A percentile compares a stretch with the other conserved stretches of the same genome.
phyloP scores from a whole-genome alignment of 2,329 filamentous ascomycete species.

The Epichloe baconii region DNA sequence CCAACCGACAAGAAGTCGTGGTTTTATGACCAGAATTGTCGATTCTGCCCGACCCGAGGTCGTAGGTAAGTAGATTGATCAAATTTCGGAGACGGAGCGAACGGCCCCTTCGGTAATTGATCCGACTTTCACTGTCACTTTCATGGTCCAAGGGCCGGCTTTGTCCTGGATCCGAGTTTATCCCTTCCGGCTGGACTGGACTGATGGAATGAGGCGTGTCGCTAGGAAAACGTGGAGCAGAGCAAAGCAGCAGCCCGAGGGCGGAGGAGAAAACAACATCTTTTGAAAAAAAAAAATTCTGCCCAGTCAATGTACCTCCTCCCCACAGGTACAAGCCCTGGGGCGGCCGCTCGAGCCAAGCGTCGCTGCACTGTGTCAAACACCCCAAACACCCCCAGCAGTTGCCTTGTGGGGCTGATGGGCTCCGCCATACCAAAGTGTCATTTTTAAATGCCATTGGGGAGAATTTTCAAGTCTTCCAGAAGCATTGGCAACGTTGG shows the following conservation, averaged over 20 bases:
- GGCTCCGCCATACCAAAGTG: not conserved
- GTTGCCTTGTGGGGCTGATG: not conserved
- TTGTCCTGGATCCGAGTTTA: no score
- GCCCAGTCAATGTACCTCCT: constrained; percentile 13
- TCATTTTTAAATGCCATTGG: constrained; percentile 11
- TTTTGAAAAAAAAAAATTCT: not conserved
- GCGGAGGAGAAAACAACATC: not conserved
- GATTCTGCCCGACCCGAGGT: no score
- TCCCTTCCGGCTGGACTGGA: not conserved
- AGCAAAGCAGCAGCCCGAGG: not conserved
- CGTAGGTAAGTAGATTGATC: no score
- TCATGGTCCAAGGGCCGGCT: not conserved
- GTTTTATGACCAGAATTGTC: no score
- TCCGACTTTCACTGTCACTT: not conserved
- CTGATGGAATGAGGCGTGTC: constrained; percentile 11
- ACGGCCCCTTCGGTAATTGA: no score
- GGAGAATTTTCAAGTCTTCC: constrained; percentile 16
- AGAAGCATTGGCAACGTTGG: constrained; percentile 13
- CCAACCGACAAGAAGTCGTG: no score
- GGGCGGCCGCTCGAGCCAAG: not conserved
- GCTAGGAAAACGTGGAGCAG: constrained; percentile 16
- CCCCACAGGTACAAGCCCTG: constrained; percentile 16
- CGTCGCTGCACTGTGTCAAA: not conserved
- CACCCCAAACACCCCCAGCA: not conserved
- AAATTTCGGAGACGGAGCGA: no score